Percentiles rank a stretch among this genome's conserved stretches.
These are phyloP conservation scores for Carex scoparia DNA, from an alignment of 176 grass and related monocot genomes.

Conservation along the genomic window DNA sequence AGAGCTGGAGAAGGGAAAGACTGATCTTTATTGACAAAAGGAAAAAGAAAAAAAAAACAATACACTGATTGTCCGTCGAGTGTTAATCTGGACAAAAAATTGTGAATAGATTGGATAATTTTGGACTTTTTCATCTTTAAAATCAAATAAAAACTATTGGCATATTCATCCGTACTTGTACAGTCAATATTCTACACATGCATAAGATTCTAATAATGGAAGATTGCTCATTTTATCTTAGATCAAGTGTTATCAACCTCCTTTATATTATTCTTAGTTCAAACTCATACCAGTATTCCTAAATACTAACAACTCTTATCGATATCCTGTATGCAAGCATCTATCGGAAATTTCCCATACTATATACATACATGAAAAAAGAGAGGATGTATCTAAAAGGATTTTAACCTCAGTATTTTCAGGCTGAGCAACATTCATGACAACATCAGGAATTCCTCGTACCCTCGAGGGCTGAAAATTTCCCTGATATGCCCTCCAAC, in stretches of 20 bases:
- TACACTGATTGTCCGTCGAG: not conserved
- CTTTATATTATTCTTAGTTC: not conserved
- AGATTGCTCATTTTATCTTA: not conserved
- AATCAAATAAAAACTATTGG: not conserved
- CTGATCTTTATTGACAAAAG: not conserved
- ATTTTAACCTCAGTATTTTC: constrained; percentile 45
- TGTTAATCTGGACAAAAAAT: not conserved
- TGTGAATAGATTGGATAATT: not conserved
- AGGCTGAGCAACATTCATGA: constrained; percentile 46
- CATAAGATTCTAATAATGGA: not conserved
- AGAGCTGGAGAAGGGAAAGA: not conserved
- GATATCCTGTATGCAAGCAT: not conserved
- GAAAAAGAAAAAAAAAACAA: not conserved
- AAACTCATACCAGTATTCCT: not conserved
- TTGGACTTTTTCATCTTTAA: not conserved
- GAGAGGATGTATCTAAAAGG: not conserved
- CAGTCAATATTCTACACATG: not conserved
- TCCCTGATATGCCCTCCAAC: constrained; percentile 82
- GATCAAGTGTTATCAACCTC: not conserved
- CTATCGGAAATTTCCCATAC: not conserved
- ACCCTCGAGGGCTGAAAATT: constrained; percentile 63
- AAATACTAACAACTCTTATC: not conserved
- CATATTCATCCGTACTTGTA: not conserved
- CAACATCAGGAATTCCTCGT: constrained; percentile 56
- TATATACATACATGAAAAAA: not conserved